Base-by-base conservation (phyloP, 768 basidiomycete genomes). In the Pholiota microspora region DNA sequence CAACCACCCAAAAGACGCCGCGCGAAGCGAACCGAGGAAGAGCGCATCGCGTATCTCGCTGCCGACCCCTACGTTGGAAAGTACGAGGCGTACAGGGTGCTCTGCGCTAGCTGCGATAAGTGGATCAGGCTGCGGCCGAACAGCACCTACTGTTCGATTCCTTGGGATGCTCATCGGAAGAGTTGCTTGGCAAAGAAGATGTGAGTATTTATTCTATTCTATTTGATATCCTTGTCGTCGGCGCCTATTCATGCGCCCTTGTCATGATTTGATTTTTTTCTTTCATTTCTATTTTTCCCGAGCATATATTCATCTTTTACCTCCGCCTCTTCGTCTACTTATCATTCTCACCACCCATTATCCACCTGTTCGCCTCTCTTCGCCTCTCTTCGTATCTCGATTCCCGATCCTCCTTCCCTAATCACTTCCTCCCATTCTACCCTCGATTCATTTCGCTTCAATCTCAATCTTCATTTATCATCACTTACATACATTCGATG, bases 91-190 rank as follows among this genome's bases (percentile, higher is more conserved):
- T 90, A 90, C 65, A 79, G 88, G 8, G 88, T 91, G 29, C 76
- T 90, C 8, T 91, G 89, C 68, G 86, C 84, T 44, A 83, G 80
- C 4, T 92, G 89, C 71, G 85, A 90, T 68, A 91, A 89, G 66
- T 92, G 89, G 89, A 90, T 92, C 58, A 79, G 90, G 13, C 75
- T 92, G n/a, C 79, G 89, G 7, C 88, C 89, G 40, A 92, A 92
- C 67, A 91, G 89, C 51, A 91, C 89, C 0, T 92, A 90, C 62
- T 92, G 89, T 63, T 87, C 84, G n/a, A 91, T 92, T 51, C 89
- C 89, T 0, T 92, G 89, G 89, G 88, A 91, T 64, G 89, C 89
- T 2, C 89, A 92, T 64, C 75, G 89, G 36, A 91, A 89, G 73
- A 88, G 86, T 64, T 91, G 89, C 69, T 70, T 92, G 44, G 83